Evolutionary conservation across 257 asterid genomes (phyloP).

Genomic region (Ballota nigra): DNA sequence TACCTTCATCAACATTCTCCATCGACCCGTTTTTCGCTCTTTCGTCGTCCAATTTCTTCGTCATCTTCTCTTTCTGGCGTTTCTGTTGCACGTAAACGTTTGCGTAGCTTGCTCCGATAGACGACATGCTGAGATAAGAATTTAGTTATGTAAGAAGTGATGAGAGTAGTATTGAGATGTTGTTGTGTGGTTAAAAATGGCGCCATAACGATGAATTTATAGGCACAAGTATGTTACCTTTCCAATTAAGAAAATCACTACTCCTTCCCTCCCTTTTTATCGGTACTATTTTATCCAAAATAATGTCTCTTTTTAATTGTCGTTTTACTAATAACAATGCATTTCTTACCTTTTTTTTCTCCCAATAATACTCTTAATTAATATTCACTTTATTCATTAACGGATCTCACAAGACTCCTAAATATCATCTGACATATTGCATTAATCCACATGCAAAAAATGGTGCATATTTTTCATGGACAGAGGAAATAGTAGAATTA

Average conservation of each 20-base stretch:
- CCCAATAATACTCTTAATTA: too few relatives aligned
- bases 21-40: conserved; percentile 16
- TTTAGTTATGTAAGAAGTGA: not conserved
- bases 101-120: conserved; percentile 47
- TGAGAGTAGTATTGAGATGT: not conserved
- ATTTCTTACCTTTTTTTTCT: too few relatives aligned
- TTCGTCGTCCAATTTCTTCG: conserved; percentile 33
- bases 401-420: too few relatives aligned
- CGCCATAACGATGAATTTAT: conserved; percentile 30
- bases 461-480: too few relatives aligned
- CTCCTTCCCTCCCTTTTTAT: too few relatives aligned
- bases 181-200: not conserved
- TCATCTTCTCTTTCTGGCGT: conserved; percentile 30
- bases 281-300: too few relatives aligned
- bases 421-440: too few relatives aligned
- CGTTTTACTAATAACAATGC: too few relatives aligned
- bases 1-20: conserved; percentile 1
- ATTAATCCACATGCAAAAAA: too few relatives aligned
- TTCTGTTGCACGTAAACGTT: conserved; percentile 41
- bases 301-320: too few relatives aligned
- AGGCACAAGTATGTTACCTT: conserved; percentile 29
- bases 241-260: conserved; percentile 26
- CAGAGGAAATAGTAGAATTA: too few relatives aligned
- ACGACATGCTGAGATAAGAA: conserved; percentile 28
- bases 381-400: too few relatives aligned